Base-by-base conservation (phyloP, 306 rosid genomes). In the Ziziphus jujuba region DNA sequence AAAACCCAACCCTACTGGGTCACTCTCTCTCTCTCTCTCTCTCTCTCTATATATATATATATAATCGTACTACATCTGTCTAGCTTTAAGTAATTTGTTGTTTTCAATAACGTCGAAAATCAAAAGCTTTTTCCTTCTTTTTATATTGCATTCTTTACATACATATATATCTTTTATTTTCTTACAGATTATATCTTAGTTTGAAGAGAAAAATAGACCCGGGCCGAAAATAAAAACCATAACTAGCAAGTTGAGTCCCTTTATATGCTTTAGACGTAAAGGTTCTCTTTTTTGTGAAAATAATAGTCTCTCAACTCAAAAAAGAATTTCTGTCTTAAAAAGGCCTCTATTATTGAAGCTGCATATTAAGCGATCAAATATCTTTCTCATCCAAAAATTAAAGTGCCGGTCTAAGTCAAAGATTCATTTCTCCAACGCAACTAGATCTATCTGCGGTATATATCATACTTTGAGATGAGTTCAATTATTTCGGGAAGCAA, bases 331-430 rank as follows among this genome's bases (percentile, higher is more conserved):
- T 58, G 44, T 75, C 75, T 61, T 69, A 72, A 81, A 69, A 75
- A 33, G 35, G 19, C 22, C 73, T 75, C 81, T 60, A 80, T 86
- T 68, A 78, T 80, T 86, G 88, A 77, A 66, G 60, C 5, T 74
- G 24, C 75, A 80, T 28, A 4, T 2, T 28, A 28, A 28, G 33
- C 4, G 33, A 28, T 28, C 33, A 80, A 67, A 14, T 15, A 47
- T 75, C 67, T 76, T n/a, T 72, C 65, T 80, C 66, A 71, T 75
- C 28, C 60, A 59, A 75, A 71, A 83, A n/a, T n/a, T n/a, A n/a
- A 40, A 10, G 45, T 40, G 69, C 75, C 15, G 58, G 33, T 28
- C 25, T 67, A 24, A 77, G 91, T 82, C 91, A 86, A 86, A 82
- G 70, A 76, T 56, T 75, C 75, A 72, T 54, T 80, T 62, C 11